phyloP scores from a whole-genome alignment of 352 stramenopile genomes.

The Phytopythium oedochilum region DNA sequence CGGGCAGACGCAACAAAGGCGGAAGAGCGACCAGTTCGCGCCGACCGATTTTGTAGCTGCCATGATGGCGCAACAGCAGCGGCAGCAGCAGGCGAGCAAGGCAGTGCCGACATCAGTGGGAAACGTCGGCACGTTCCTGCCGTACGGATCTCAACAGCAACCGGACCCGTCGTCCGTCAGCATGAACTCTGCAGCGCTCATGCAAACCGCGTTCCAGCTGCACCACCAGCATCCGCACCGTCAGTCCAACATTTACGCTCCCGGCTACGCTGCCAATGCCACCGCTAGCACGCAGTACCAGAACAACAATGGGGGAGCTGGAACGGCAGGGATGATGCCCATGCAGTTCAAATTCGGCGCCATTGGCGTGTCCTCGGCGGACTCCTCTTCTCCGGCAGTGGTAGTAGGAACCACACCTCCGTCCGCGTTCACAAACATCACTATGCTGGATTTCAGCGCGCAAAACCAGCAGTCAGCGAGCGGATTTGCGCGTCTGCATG shows the following conservation, averaged over 20 bases:
- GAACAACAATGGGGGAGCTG: not conserved
- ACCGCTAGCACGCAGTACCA: constrained; percentile 1
- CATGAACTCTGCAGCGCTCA: not conserved
- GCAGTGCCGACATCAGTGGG: not conserved
- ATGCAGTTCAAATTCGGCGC: constrained; percentile 33
- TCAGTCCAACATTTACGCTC: constrained; percentile 12
- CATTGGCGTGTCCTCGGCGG: not conserved
- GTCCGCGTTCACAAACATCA: constrained; percentile 10
- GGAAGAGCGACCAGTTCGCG: constrained; percentile 4
- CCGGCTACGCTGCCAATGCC: not conserved
- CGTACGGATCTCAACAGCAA: not conserved
- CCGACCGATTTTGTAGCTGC: not conserved
- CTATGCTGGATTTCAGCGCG: constrained; percentile 19
- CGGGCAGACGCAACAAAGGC: not conserved
- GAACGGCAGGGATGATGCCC: constrained; percentile 12
- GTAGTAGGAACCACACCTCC: constrained; percentile 3
- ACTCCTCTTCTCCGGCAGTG: constrained; percentile 3
- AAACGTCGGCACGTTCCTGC: not conserved
- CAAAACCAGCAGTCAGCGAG: constrained; percentile 9
- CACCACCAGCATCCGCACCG: constrained; percentile 15
- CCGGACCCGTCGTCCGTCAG: not conserved
- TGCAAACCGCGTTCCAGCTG: constrained; percentile 1
- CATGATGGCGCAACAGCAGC: constrained; percentile 5
- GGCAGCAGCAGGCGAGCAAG: constrained; percentile 11
- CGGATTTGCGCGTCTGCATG: constrained; percentile 12